phyloP scores from a whole-genome alignment of 768 basidiomycete genomes.

The Tylopilus balloui region DNA sequence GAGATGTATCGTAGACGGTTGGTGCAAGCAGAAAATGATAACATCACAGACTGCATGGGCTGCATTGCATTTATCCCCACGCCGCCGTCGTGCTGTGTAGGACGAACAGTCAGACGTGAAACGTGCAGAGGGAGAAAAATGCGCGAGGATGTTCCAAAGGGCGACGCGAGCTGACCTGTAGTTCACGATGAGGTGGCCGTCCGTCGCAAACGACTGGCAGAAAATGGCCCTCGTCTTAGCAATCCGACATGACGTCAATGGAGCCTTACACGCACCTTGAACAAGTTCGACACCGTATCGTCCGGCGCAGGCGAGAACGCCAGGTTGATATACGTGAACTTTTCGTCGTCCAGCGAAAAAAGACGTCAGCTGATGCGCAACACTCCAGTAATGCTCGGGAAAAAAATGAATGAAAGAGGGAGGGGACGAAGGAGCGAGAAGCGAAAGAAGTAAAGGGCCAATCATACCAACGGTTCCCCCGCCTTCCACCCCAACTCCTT shows the following conservation, averaged over 20 bases:
- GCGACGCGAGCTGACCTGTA: conserved; percentile 59
- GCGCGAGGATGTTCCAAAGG: too few species aligned
- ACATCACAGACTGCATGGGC: background rate
- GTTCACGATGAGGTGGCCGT: conserved; percentile 87
- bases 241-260: background rate
- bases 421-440: too few species aligned
- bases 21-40: background rate
- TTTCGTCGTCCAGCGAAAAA: background rate
- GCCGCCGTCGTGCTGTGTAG: conserved; percentile 56
- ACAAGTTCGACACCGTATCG: conserved; percentile 68
- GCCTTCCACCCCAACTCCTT: conserved; percentile 86
- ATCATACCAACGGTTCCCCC: conserved; percentile 80
- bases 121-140: background rate
- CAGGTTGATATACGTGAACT: conserved; percentile 76
- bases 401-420: background rate
- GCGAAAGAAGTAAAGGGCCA: background rate
- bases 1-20: conserved; percentile 3
- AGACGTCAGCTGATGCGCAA: conserved; percentile 20
- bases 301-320: conserved; percentile 76
- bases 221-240: background rate
- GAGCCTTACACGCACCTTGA: conserved; percentile 42
- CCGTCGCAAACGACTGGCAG: conserved; percentile 74
- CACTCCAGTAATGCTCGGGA: background rate
- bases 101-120: conserved; percentile 3
- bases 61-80: conserved; percentile 45